These are phyloP conservation scores for Colletotrichum chlorophyti DNA, from an alignment of 2,329 filamentous ascomycete species.

Conservation along the genomic window DNA sequence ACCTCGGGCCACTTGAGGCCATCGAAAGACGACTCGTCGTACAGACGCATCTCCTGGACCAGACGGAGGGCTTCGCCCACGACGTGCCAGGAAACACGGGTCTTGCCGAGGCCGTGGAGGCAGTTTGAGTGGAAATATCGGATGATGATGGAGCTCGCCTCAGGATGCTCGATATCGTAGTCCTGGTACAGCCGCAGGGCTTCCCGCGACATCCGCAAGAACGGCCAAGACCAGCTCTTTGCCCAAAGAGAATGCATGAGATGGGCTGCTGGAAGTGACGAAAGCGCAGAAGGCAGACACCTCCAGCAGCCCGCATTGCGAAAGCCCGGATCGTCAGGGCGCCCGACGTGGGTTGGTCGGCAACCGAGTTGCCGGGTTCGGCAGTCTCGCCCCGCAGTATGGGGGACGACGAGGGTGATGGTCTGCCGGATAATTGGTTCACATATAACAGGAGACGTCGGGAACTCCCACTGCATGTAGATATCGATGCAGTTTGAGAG, in stretches of 20 bases:
- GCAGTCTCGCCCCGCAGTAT: neutral
- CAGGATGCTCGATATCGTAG: slow-evolving; percentile 48
- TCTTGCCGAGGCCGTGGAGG: slow-evolving; percentile 49
- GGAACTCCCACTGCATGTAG: slow-evolving; percentile 14
- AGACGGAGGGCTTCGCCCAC: slow-evolving; percentile 51
- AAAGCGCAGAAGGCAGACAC: slow-evolving; percentile 53
- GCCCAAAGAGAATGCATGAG: slow-evolving; percentile 46
- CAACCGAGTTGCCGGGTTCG: neutral
- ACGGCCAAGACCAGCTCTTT: slow-evolving; percentile 43
- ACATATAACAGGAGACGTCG: slow-evolving; percentile 10
- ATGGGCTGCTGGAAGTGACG: slow-evolving; percentile 48
- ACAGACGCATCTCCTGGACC: slow-evolving; percentile 49
- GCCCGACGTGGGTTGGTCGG: neutral
- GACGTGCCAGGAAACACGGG: slow-evolving; percentile 51
- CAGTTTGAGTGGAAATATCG: slow-evolving; percentile 54
- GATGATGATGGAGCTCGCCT: slow-evolving; percentile 49
- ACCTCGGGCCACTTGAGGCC: slow-evolving; percentile 43
- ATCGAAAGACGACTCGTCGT: slow-evolving; percentile 46
- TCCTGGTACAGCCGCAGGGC: slow-evolving; percentile 48
- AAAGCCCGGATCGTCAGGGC: slow-evolving; percentile 35
- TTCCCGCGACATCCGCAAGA: slow-evolving; percentile 46
- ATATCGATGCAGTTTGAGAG: slow-evolving; percentile 9
- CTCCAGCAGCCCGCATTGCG: too few relatives aligned
- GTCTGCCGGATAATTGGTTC: neutral
- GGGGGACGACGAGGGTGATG: neutral